Base-by-base conservation (phyloP, 2,329 filamentous ascomycete species). In the Fusarium nygamai region DNA sequence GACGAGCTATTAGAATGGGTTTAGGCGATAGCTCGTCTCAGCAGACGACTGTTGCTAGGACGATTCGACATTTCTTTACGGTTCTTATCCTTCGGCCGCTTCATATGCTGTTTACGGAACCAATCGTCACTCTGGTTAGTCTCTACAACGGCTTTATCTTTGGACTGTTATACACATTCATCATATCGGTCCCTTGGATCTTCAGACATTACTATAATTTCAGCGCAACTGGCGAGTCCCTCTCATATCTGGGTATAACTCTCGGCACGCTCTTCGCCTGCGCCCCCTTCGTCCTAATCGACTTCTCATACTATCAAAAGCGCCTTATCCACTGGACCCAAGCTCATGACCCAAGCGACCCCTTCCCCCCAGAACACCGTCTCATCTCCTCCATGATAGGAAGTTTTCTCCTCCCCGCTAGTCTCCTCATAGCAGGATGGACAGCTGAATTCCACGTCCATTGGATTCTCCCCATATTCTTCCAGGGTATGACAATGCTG, bases 91-190 rank as follows among this genome's bases (percentile, higher is more conserved):
- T 74, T 3, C 62, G 71, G 3, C 71, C 71, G 0, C 62, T 73
- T 5, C 71, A 73, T 38, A 73, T 73, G 71, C 9, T 73, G 3
- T 71, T 71, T 2, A 74, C 71, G 0, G 71, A 73, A 16, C 67
- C 71, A 1, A 73, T 73, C 1, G 71, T 74, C 11, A 64, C 62
- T 3, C 27, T 73, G 10, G 61, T 74, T 20, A 74, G 71, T 27
- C 29, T 74, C 2, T 73, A 73, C 10, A 73, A 74, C 2, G 71
- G 71, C 3, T 73, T 73, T 24, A 72, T 71, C 24, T 73, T 73
- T 59, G 71, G 71, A 13, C 41, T 73, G 1, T 4, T 73, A 1
- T 73, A 73, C 38, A 73, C 71, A 0, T 73, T 73, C 27, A 73
- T 73, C 6, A 73, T 67, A 33, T 73, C 71, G 0, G 61, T 73